These are phyloP conservation scores for Claviceps fusiformis DNA, from an alignment of 2,329 filamentous ascomycete species.

Conservation along the genomic window DNA sequence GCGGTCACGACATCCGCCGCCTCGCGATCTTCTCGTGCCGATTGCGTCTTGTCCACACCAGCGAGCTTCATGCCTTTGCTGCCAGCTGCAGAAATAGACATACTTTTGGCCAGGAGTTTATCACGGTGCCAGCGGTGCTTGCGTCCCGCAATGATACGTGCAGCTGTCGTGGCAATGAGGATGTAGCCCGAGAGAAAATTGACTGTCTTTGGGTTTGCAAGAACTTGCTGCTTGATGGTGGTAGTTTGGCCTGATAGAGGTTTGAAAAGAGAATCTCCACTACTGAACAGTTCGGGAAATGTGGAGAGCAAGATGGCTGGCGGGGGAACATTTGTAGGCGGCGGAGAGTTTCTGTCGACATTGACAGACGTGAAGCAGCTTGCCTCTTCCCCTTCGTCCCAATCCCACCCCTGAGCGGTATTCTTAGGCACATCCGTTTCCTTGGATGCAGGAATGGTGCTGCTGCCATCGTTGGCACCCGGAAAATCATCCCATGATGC, in stretches of 20 bases:
- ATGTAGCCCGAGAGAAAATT: constrained; percentile 53
- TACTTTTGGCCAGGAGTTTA: constrained; percentile 68
- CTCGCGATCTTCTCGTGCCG: constrained; percentile 73
- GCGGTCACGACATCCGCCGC: constrained; percentile 59
- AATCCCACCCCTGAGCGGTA: constrained; percentile 29
- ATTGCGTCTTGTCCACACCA: constrained; percentile 71
- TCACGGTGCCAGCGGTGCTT: constrained; percentile 87
- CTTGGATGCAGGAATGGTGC: constrained; percentile 8
- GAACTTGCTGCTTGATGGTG: constrained; percentile 46
- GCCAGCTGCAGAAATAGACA: constrained; percentile 69
- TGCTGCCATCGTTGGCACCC: constrained; percentile 5
- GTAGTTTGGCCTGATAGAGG: constrained; percentile 45
- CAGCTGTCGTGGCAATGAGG: constrained; percentile 51
- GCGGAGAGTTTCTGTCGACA: constrained; percentile 27
- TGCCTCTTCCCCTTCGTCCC: constrained; percentile 28
- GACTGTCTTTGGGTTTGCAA: constrained; percentile 48
- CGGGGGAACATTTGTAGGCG: constrained; percentile 79
- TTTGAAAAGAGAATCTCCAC: constrained; percentile 53
- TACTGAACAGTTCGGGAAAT: constrained; percentile 57
- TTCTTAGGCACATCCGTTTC: constrained; percentile 13
- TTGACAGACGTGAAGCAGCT: constrained; percentile 12
- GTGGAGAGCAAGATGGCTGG: constrained; percentile 69
- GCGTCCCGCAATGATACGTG: constrained; percentile 71
- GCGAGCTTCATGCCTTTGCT: constrained; percentile 84
- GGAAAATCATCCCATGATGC: constrained; percentile 33